These are phyloP conservation scores for Amanita thiersii DNA, from an alignment of 768 basidiomycete species.

Conservation along the genomic window DNA sequence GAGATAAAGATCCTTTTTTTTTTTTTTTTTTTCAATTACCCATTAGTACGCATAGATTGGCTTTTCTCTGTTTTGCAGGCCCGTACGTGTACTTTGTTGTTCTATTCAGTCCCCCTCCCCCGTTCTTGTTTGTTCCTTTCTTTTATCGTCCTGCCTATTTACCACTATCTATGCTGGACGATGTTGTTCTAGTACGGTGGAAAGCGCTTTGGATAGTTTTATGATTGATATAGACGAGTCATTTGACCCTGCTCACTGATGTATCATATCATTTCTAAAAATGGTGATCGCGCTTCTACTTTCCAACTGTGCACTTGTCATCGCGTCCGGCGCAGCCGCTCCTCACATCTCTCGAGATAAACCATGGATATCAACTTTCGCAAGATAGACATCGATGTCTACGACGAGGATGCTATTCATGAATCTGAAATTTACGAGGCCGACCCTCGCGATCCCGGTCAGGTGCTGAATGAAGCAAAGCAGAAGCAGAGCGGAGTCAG, in stretches of 20 bases:
- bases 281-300: not conserved
- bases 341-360: not conserved
- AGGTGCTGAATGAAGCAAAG: conserved; percentile 71
- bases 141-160: not conserved
- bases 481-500: conserved; percentile 67
- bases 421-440: conserved; percentile 83
- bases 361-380: conserved; percentile 58
- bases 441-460: conserved; percentile 71
- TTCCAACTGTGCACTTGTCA: not conserved
- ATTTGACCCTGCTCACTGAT: too few relatives aligned
- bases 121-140: not conserved
- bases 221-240: too few relatives aligned
- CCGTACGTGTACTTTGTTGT: not conserved
- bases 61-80: not conserved
- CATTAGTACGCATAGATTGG: not conserved
- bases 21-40: too few relatives aligned
- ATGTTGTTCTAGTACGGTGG: too few relatives aligned
- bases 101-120: not conserved
- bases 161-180: not conserved
- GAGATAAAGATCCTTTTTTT: not conserved
- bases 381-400: conserved; percentile 90
- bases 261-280: conserved; percentile 1
- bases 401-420: conserved; percentile 84
- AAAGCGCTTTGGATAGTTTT: too few relatives aligned
- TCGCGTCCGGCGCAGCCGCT: too few relatives aligned